Percentiles rank a stretch among this genome's conserved stretches.
Conservation (phyloP, 768 basidiomycete genomes). For the Boletales sp. region DNA sequence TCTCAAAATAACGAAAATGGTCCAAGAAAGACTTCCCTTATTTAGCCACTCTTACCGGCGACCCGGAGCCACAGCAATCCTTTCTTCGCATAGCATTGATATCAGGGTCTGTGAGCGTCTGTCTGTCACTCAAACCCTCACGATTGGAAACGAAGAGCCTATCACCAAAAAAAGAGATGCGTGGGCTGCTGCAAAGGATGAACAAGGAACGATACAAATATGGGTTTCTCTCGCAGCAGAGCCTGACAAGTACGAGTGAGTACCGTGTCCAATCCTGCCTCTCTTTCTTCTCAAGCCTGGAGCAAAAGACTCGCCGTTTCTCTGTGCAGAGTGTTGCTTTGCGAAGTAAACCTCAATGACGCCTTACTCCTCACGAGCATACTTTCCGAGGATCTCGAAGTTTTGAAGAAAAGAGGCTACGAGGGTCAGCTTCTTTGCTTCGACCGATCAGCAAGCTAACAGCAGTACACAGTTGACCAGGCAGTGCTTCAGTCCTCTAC, state of each 20-base stretch:
- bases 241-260: conserved; percentile 87
- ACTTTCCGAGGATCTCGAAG: conserved; percentile 80
- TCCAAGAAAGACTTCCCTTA: conserved; percentile 76
- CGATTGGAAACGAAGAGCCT: conserved; percentile 44
- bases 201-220: conserved; percentile 56
- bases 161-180: conserved; percentile 51
- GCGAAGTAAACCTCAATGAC: conserved; percentile 75
- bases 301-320: conserved; percentile 68
- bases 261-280: conserved; percentile 9
- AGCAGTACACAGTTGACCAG: conserved; percentile 60
- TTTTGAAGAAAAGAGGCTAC: conserved; percentile 76
- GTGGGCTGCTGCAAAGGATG: conserved; percentile 59
- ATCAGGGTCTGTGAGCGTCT: conserved; percentile 64
- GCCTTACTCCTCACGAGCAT: conserved; percentile 86
- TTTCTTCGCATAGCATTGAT: conserved; percentile 61
- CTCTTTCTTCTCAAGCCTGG: not conserved
- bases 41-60: conserved; percentile 60
- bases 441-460: not conserved
- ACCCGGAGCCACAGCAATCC: conserved; percentile 51
- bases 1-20: conserved; percentile 46
- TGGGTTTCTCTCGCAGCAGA: conserved; percentile 68
- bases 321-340: conserved; percentile 72
- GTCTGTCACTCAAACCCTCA: conserved; percentile 53
- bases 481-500: conserved; percentile 80
- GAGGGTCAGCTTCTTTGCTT: conserved; percentile 47